Evolutionary conservation across 768 basidiomycete species (phyloP), one percentile per base, ranked within the genome.

Genomic region (Suillus tomentosus): DNA sequence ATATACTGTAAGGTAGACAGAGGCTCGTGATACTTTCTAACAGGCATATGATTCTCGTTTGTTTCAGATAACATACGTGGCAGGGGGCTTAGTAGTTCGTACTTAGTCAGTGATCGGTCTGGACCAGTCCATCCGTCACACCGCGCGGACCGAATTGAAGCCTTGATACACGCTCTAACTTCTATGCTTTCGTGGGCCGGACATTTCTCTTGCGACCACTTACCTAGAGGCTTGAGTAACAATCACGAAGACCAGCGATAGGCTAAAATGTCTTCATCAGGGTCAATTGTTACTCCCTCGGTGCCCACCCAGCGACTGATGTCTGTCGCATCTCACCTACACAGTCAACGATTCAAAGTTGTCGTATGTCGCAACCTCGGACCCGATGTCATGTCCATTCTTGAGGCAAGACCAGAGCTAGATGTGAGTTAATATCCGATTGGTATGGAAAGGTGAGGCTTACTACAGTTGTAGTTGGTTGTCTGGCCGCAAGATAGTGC

Each of bases 291-390:
- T 68, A 64, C 65, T 56, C 40, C 57, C 51, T 61, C 50, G 50
- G 17, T 43, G 31, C 31, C 63, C 42, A 57, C 57, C 37, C 40
- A 55, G n/a, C 73, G 66, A 64, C 75, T 79, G 47, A 76, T 70
- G 36, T 72, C 68, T 19, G 36, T 69, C 58, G 43, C 63, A 47
- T 73, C 70, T 56, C 67, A 68, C 60, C 67, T 76, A 62, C 68
- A 64, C 59, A 69, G 65, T 60, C 42, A 62, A 48, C 73, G 69
- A 36, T 69, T 67, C 60, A 83, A 81, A 67, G 78, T 90, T 61
- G 82, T 91, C 6, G 80, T 91, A 24, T 81, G 82, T 40, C 84
- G 87, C 61, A 75, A 85, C 70, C 77, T 91, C 27, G 89, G 89
- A 2, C 81, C 84, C 19, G 83, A 89, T 68, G 84, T 83, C 3